Percentiles rank a stretch among this genome's conserved stretches.
These are phyloP conservation scores for Alternaria viburni DNA, from an alignment of 2,329 filamentous ascomycete genomes.

Conservation along the genomic window DNA sequence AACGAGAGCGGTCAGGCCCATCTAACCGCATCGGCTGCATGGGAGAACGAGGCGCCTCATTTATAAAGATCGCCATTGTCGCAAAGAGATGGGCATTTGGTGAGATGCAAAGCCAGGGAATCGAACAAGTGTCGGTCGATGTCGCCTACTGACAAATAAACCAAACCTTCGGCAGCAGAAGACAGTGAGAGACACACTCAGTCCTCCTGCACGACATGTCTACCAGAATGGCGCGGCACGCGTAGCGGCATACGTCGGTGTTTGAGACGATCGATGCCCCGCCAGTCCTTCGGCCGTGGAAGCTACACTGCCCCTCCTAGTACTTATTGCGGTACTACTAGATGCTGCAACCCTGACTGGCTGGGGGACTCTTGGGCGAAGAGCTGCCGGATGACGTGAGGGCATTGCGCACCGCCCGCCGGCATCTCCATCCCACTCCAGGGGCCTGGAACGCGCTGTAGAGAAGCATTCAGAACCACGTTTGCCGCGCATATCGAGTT, in stretches of 20 bases:
- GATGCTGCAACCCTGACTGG: conserved; percentile 24
- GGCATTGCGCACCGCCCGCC: conserved; percentile 18
- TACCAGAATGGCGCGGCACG: conserved; percentile 1
- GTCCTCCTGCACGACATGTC: conserved; percentile 6
- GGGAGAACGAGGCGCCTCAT: conserved; percentile 4
- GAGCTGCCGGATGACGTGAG: conserved; percentile 35
- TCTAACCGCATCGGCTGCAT: conserved; percentile 7
- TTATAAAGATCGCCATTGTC: conserved; percentile 2
- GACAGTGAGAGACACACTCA: background rate
- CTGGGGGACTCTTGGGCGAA: conserved; percentile 9
- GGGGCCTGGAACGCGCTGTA: conserved; percentile 60
- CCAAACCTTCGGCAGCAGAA: background rate
- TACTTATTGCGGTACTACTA: conserved; percentile 15
- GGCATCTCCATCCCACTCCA: conserved; percentile 20
- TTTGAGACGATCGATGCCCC: conserved; percentile 15
- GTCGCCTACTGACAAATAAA: background rate
- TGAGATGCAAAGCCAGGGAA: background rate
- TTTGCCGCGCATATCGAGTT: conserved; percentile 46
- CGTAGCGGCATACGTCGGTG: conserved; percentile 20
- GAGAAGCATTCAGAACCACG: conserved; percentile 71
- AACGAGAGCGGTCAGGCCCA: conserved; percentile 11
- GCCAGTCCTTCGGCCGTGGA: conserved; percentile 22
- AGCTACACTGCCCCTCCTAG: conserved; percentile 27
- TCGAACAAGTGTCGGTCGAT: background rate
- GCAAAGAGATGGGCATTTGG: background rate